Evolutionary conservation across 2,329 filamentous ascomycete genomes (phyloP), one percentile per base, ranked within the genome.

Genomic region (Aspergillus sojae): DNA sequence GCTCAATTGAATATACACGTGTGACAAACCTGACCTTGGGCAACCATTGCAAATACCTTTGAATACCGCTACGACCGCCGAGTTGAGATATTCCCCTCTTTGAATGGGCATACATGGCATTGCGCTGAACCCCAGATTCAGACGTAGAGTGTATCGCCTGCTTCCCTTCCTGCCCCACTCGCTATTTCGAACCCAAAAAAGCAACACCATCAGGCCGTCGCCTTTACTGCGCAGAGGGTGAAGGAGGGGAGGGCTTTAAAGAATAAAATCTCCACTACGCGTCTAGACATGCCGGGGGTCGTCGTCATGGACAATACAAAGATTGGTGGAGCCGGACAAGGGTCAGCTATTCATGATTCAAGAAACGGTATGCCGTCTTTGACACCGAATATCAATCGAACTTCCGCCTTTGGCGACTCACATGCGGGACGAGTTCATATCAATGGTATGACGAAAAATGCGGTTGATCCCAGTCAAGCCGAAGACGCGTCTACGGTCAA

Each of bases 231-330:
- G 68, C 67, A 71, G 68, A 68, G 70, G 68, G 71, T 67, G 62
- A 68, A 71, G 72, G 70, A 72, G 68, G 70, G 73, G 70, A 72
- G 70, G 67, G 68, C 65, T 65, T 57, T 32, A 55, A 56, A 61
- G 54, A 68, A 60, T 61, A 60, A 60, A 53, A 53, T 50, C 53
- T 61, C 61, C 59, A 58, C 64, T 54, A 43, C 43, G 58, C 60
- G 41, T 62, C 65, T 59, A 77, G 74, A 78, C 58, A 80, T 80
- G 78, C 78, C 78, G 70, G 78, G 78, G 62, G 73, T 80, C 71
- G 73, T 80, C 71, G 68, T 79, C 70, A 80, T 80, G 78, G 78
- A 79, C 60, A 71, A 77, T 71, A 69, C 68, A 67, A 75, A 67
- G 53, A 60, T 69, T 58, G 72, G 73, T 63, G 71, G 70, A 69